Base-by-base conservation (phyloP, 208 protist species). In the Baffinella frigidus region DNA sequence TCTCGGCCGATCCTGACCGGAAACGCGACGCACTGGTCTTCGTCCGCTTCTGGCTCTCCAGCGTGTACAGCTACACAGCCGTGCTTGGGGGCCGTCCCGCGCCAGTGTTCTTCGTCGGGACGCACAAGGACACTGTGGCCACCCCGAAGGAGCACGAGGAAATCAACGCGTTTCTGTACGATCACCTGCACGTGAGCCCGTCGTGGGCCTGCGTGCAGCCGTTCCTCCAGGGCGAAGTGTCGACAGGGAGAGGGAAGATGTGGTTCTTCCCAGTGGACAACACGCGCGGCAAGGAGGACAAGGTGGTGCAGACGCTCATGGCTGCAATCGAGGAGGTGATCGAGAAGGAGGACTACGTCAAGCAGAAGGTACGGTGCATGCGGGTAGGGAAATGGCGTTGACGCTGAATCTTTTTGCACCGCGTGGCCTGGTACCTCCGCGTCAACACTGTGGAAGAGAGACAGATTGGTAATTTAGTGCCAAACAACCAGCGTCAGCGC, bases 241-340 rank as follows among this genome's bases (percentile, higher is more conserved):
- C 44, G 44, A 36, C 74, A 43, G 74, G 74, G 17, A 35, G 30
- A 48, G 48, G 74, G 61, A 35, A 61, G 36, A 11, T 84, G 14
- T 84, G 74, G 44, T 84, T 84, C 48, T 90, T 90, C 41, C 83
- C 83, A 24, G 83, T 90, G 51, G 83, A 90, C 83, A 90, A 90
- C 83, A 90, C 51, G 51, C 45, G 67, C 10, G 83, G 83, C 61
- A 11, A 35, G 33, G 10, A 45, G 62, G 83, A 90, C 64, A 44
- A 44, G 20, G 83, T 90, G 51, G 72, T 90, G 10, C 11, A 11
- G 17, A 36, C n/a, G 17, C 20, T 90, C 44, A 41, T 73, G 39
- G 30, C 20, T 24, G 43, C 43, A 14, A 35, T 90, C 10, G 51
- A 90, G 43, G 38, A 67, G 56, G 11, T 90, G 33, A 20, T 50